Evolutionary conservation across 1,139 yeast species (phyloP), one percentile per base, ranked within the genome.

Genomic region (Protomyces macrosporus): DNA sequence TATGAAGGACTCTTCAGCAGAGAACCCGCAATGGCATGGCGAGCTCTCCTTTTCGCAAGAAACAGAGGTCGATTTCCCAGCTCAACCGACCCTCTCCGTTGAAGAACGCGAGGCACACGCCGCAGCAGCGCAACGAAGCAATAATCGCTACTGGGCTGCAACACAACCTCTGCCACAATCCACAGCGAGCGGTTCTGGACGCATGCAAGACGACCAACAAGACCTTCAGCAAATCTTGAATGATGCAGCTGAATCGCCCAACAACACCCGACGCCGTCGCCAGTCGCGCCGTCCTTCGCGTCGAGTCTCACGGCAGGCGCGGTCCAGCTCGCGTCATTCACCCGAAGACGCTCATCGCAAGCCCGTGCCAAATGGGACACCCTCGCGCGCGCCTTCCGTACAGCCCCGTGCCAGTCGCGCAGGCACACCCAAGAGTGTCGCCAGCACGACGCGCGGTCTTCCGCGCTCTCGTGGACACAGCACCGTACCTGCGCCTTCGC

Each of bases 1-100:
- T 7, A 16, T 39, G 4, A 7, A 16, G 10, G 53, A 36, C n/a
- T 36, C 45, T 10, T 32, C 55, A 1, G 12, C 45, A 37, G 34
- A 35, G n/a, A 45, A 55, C 4, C 34, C 61, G 42, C 32, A 51
- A 34, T 58, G 62, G 62, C 56, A 51, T 33, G 42, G 39, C 14
- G 54, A 52, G 6, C 23, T 58, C 33, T 58, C 56, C 16, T 58
- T 58, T 42, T 23, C 55, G 9, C 55, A 51, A 16, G 16, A 32
- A 6, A 39, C 52, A 5, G 56, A 58, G 23, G 55, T 45, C n/a
- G 45, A 52, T n/a, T 10, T n/a, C 9, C 42, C 30, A 12, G 32
- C 10, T n/a, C 23, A 23, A 23, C 2, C 23, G 23, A 9, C 55
- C 4, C 39, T 40, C 23, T 32, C 35, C 14, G 55, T 39, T 34